Evolutionary conservation across 768 basidiomycete species (phyloP).

Genomic region (Paxillus ammoniavirescens): DNA sequence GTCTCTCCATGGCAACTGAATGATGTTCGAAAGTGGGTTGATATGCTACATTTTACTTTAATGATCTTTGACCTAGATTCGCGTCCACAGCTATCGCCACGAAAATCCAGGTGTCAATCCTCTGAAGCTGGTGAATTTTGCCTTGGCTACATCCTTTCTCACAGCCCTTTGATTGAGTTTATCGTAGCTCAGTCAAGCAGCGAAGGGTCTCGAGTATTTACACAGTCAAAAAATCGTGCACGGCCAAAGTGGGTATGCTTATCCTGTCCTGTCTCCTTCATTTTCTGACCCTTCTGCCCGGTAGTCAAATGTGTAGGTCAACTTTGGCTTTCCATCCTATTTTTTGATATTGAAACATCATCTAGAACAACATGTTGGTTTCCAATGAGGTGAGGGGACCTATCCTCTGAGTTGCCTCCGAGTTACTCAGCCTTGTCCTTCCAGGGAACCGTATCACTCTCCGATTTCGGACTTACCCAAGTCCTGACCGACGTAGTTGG

Average conservation of each 20-base stretch:
- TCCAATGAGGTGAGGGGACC: conserved; percentile 39
- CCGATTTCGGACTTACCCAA: conserved; percentile 66
- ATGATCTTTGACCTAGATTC: not conserved
- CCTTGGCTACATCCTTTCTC: not conserved
- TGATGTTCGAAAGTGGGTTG: conserved; percentile 49
- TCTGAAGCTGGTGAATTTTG: conserved; percentile 39
- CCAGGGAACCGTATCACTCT: conserved; percentile 54
- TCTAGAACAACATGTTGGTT: conserved; percentile 58
- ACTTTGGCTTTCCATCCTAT: not conserved
- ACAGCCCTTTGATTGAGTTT: not conserved
- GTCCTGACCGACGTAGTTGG: conserved; percentile 58
- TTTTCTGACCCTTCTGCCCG: conserved; percentile 3
- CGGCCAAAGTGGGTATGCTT: conserved; percentile 52
- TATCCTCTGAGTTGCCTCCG: not conserved
- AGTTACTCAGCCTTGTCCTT: not conserved
- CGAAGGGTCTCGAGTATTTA: conserved; percentile 55
- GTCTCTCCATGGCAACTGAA: conserved; percentile 65
- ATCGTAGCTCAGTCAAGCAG: conserved; percentile 49
- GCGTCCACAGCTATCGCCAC: conserved; percentile 39
- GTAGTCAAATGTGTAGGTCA: conserved; percentile 60
- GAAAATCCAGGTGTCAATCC: conserved; percentile 38
- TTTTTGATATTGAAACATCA: conserved; percentile 6
- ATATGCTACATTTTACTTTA: not conserved
- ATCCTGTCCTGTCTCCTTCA: not conserved
- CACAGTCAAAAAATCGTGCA: conserved; percentile 53